Conservation (phyloP, 306 rosid genomes). For the Castanea sativa region DNA sequence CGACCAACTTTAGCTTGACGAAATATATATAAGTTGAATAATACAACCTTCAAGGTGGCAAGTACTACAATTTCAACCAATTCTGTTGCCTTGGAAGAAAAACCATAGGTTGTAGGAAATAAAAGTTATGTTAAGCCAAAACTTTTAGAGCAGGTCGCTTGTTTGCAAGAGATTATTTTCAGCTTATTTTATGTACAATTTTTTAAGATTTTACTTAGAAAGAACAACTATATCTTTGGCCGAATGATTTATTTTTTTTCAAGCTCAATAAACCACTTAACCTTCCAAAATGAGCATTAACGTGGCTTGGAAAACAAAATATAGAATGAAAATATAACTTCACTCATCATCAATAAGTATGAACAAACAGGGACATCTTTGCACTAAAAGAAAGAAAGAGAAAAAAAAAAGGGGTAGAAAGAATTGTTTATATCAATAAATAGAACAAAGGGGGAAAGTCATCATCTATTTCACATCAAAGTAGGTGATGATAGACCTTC, state of each 20-base stretch:
- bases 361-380: not conserved
- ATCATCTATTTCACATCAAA: slow-evolving; percentile 36
- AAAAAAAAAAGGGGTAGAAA: not conserved
- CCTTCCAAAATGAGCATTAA: not conserved
- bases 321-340: not conserved
- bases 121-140: too few relatives aligned
- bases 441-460: slow-evolving; percentile 14
- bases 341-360: not conserved
- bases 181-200: too few relatives aligned
- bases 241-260: too few relatives aligned
- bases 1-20: not conserved
- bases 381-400: not conserved
- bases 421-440: slow-evolving; percentile 17
- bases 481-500: slow-evolving; percentile 2
- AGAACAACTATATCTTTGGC: too few relatives aligned
- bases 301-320: not conserved
- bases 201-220: too few relatives aligned
- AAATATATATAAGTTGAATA: too few relatives aligned
- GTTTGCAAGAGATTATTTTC: too few relatives aligned
- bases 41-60: too few relatives aligned
- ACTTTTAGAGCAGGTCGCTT: too few relatives aligned
- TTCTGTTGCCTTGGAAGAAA: not conserved
- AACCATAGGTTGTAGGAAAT: not conserved
- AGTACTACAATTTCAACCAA: too few relatives aligned
- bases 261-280: too few relatives aligned